These are phyloP conservation scores for Pseudozyma sp. DNA, from an alignment of 1,284 basidiomycete species.

Conservation along the genomic window DNA sequence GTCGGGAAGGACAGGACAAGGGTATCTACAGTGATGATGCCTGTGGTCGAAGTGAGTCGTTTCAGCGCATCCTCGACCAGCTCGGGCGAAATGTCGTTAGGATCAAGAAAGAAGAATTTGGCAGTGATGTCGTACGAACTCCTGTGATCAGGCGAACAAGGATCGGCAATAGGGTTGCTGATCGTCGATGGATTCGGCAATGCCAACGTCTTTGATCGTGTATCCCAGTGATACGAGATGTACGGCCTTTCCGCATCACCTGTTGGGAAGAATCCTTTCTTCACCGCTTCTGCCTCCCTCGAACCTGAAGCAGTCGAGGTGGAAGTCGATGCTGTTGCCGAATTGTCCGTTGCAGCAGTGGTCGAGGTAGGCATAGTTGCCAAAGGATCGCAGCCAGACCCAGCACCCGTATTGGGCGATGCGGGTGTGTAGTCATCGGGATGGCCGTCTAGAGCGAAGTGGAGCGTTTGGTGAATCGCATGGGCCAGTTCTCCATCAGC, in stretches of 20 bases:
- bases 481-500: slow-evolving; percentile 60
- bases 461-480: slow-evolving; percentile 63
- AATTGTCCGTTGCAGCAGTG: background rate
- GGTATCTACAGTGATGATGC: slow-evolving; percentile 59
- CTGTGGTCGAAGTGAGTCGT: slow-evolving; percentile 53
- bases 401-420: slow-evolving; percentile 24
- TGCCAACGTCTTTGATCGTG: slow-evolving; percentile 26
- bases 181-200: slow-evolving; percentile 57
- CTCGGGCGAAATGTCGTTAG: slow-evolving; percentile 15
- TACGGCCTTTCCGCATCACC: slow-evolving; percentile 45
- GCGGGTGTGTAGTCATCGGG: slow-evolving; percentile 52
- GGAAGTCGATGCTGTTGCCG: slow-evolving; percentile 13
- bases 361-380: slow-evolving; percentile 37
- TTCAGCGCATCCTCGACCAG: slow-evolving; percentile 56
- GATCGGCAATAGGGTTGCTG: slow-evolving; percentile 54
- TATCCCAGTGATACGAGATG: slow-evolving; percentile 55
- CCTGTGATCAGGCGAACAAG: slow-evolving; percentile 51
- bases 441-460: slow-evolving; percentile 62
- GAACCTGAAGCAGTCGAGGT: too few species aligned
- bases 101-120: slow-evolving; percentile 62
- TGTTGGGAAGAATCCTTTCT: slow-evolving; percentile 52
- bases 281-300: slow-evolving; percentile 4
- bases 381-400: slow-evolving; percentile 30
- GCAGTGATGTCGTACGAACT: slow-evolving; percentile 61
- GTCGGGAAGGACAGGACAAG: slow-evolving; percentile 54